phyloP scores from a whole-genome alignment of 352 stramenopile species.

The Blastocystis sp. region DNA sequence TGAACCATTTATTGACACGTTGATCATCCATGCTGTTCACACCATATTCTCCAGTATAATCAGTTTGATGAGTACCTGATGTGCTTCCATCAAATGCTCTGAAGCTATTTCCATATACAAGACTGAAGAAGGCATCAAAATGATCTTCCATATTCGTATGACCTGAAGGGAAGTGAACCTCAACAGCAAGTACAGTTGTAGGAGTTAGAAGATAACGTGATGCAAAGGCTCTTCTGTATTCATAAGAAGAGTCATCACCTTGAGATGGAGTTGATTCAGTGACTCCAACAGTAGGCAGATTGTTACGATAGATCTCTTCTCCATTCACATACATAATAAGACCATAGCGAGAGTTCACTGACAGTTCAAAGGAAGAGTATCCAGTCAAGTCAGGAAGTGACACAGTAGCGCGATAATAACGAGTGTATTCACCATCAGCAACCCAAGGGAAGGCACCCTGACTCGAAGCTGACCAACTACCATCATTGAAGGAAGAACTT shows the following conservation, averaged over 20 bases:
- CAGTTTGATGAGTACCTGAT: background rate
- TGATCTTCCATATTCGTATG: background rate
- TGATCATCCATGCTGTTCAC: background rate
- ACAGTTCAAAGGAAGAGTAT: background rate
- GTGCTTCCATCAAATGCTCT: background rate
- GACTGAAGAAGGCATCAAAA: background rate
- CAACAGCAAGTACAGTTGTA: background rate
- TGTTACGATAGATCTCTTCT: slow-evolving; percentile 28
- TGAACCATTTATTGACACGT: slow-evolving; percentile 10
- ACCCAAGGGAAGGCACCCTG: background rate
- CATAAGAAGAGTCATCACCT: background rate
- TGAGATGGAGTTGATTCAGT: background rate
- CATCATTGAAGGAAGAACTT: background rate
- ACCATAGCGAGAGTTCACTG: background rate
- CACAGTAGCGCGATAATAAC: background rate
- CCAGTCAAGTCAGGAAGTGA: slow-evolving; percentile 7
- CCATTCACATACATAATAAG: slow-evolving; percentile 16
- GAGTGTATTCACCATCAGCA: background rate
- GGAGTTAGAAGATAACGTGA: background rate
- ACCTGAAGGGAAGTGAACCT: background rate
- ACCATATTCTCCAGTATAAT: background rate
- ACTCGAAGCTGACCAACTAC: background rate
- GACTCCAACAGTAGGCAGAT: background rate
- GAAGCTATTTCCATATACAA: background rate
- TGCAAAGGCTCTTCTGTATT: background rate